A percentile compares a stretch with the other conserved stretches of the same genome.
phyloP scores from a whole-genome alignment of 768 basidiomycete genomes.

The Termitomyces eurrhizus region DNA sequence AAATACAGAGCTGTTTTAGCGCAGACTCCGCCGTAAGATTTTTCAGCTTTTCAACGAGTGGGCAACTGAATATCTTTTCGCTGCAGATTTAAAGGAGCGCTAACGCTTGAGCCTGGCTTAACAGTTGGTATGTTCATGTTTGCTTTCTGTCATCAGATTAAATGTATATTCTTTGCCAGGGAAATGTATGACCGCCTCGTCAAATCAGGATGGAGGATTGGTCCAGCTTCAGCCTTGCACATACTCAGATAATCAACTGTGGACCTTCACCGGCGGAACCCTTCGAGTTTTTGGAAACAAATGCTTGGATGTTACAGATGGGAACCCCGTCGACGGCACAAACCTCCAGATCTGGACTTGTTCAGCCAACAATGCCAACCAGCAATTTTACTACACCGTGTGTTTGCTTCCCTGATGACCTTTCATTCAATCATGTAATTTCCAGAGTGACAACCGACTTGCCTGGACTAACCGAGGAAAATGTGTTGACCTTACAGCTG shows the following conservation, averaged over 20 bases:
- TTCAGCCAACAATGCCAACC: constrained; percentile 34
- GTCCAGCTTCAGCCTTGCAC: constrained; percentile 31
- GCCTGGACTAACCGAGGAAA: constrained; percentile 45
- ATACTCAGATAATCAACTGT: constrained; percentile 42
- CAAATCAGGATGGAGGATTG: constrained; percentile 47
- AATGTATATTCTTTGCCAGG: constrained; percentile 21
- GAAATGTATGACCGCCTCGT: constrained; percentile 48
- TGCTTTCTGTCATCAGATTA: neutral
- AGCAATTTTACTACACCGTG: constrained; percentile 28
- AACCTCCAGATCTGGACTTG: constrained; percentile 55
- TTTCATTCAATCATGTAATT: neutral
- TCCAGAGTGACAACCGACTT: constrained; percentile 31
- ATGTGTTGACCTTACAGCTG: constrained; percentile 45
- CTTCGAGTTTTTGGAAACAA: constrained; percentile 43
- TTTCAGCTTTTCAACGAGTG: neutral
- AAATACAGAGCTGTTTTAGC: neutral
- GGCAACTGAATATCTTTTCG: neutral
- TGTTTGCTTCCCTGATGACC: neutral
- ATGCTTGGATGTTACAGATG: constrained; percentile 46
- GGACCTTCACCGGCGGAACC: constrained; percentile 40
- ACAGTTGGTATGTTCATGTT: constrained; percentile 30
- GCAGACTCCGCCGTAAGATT: neutral
- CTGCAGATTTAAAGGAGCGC: constrained; percentile 35
- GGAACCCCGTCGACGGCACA: constrained; percentile 36
- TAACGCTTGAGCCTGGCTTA: constrained; percentile 41